phyloP scores from a whole-genome alignment of 164 flowering plant species.

The Umbellularia californica region DNA sequence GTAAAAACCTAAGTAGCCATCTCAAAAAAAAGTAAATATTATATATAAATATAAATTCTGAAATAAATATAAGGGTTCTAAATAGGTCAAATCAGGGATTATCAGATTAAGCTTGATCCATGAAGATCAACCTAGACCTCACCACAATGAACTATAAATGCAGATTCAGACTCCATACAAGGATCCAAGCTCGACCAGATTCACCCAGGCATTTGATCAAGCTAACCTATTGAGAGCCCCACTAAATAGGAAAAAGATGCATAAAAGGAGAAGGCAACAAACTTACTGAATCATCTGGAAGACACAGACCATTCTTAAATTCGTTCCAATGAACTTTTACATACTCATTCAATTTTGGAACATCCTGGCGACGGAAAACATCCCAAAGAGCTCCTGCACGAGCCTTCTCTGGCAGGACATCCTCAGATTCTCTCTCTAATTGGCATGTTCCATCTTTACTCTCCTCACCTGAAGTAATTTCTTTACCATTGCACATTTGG shows the following conservation, averaged over 20 bases:
- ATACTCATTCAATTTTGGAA: constrained; percentile 66
- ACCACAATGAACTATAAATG: neutral
- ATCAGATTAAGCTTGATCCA: neutral
- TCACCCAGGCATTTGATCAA: neutral
- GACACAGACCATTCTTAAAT: constrained; percentile 26
- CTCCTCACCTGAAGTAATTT: constrained; percentile 24
- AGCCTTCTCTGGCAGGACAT: constrained; percentile 17
- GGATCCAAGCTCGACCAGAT: neutral
- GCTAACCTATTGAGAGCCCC: neutral
- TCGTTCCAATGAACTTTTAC: constrained; percentile 48
- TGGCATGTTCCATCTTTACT: constrained; percentile 22
- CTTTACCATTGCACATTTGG: constrained; percentile 19
- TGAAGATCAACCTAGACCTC: neutral
- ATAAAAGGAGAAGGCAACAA: neutral
- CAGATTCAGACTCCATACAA: no score
- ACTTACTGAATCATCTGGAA: constrained; percentile 36
- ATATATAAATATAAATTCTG: neutral
- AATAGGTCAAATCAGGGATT: neutral
- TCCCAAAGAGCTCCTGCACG: constrained; percentile 73
- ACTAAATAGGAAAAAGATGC: neutral
- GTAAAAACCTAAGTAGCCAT: neutral
- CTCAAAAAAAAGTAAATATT: no score
- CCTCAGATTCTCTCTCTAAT: constrained; percentile 16
- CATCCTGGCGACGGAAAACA: constrained; percentile 81
- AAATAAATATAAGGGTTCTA: neutral